phyloP scores from a whole-genome alignment of 2,329 filamentous ascomycete genomes.

The Sclerotinia sclerotiorum region DNA sequence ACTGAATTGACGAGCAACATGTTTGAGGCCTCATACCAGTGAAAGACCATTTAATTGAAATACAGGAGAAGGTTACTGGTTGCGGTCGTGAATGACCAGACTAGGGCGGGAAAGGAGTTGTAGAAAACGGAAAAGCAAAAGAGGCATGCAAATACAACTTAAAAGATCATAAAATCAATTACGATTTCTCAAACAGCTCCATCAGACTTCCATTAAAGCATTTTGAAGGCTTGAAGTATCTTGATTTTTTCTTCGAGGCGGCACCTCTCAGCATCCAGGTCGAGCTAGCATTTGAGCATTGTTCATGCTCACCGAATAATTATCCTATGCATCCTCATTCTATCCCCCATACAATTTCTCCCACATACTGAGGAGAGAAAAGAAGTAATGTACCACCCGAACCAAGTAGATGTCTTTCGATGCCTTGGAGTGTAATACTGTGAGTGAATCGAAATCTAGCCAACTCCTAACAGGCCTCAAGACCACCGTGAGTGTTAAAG shows the following conservation, averaged over 20 bases:
- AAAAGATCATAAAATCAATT: not conserved
- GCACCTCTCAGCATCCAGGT: conserved; percentile 19
- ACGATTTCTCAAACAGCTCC: not conserved
- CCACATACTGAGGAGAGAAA: conserved; percentile 27
- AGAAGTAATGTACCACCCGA: conserved; percentile 22
- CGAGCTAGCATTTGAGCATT: conserved; percentile 20
- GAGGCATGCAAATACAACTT: not conserved
- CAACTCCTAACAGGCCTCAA: conserved; percentile 27
- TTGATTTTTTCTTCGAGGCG: conserved; percentile 27
- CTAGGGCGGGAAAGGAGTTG: not conserved
- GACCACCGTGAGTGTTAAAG: conserved; percentile 23
- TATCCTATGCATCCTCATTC: conserved; percentile 20
- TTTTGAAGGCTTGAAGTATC: conserved; percentile 26
- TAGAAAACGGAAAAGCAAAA: not conserved
- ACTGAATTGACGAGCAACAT: not conserved
- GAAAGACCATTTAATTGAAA: not conserved
- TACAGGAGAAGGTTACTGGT: no score
- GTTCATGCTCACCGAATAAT: conserved; percentile 24
- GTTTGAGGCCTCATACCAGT: not conserved
- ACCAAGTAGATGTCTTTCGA: conserved; percentile 30
- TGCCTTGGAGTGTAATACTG: conserved; percentile 28
- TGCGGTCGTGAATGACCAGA: not conserved
- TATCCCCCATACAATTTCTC: conserved; percentile 25
- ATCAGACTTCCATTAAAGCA: conserved; percentile 17
- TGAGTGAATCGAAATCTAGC: conserved; percentile 29